Evolutionary conservation across 495 filamentous ascomycete species (phyloP).

Genomic region (Cryomyces minteri): DNA sequence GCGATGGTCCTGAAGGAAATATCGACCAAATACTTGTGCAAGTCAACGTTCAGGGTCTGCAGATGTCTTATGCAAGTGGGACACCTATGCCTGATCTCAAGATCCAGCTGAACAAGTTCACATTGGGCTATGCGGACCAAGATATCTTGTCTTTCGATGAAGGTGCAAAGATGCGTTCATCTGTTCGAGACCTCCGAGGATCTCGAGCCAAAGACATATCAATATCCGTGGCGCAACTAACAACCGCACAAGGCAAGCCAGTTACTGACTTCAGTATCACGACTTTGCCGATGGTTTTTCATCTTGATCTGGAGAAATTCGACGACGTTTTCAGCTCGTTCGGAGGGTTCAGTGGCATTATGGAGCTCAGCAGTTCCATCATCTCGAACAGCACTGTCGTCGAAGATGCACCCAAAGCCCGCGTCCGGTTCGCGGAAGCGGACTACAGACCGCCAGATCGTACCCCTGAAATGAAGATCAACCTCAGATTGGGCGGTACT

Average conservation of each 20-base stretch:
- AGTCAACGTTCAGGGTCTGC: neutral
- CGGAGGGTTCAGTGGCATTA: slow-evolving; percentile 79
- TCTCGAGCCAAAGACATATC: slow-evolving; percentile 12
- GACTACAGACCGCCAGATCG: too few species aligned
- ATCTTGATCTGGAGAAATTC: slow-evolving; percentile 58
- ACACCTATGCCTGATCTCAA: slow-evolving; percentile 8
- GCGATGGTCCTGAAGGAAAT: neutral
- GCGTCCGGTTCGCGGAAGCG: too few species aligned
- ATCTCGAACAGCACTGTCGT: slow-evolving; percentile 47
- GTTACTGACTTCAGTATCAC: slow-evolving; percentile 36
- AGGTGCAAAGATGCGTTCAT: slow-evolving; percentile 48
- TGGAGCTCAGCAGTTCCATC: slow-evolving; percentile 75
- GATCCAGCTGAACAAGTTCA: slow-evolving; percentile 39
- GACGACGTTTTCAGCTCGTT: slow-evolving; percentile 82
- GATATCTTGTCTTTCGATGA: slow-evolving; percentile 58
- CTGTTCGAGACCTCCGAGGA: slow-evolving; percentile 40
- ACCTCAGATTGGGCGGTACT: slow-evolving; percentile 60
- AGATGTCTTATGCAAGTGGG: neutral
- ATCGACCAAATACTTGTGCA: neutral
- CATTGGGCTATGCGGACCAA: slow-evolving; percentile 53
- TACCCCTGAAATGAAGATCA: slow-evolving; percentile 32
- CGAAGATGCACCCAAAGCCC: slow-evolving; percentile 11
- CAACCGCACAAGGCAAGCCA: neutral
- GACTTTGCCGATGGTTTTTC: slow-evolving; percentile 64
- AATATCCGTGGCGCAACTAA: neutral